Conservation (phyloP, 495 filamentous ascomycete species). For the Astrocystis sublimbata region DNA sequence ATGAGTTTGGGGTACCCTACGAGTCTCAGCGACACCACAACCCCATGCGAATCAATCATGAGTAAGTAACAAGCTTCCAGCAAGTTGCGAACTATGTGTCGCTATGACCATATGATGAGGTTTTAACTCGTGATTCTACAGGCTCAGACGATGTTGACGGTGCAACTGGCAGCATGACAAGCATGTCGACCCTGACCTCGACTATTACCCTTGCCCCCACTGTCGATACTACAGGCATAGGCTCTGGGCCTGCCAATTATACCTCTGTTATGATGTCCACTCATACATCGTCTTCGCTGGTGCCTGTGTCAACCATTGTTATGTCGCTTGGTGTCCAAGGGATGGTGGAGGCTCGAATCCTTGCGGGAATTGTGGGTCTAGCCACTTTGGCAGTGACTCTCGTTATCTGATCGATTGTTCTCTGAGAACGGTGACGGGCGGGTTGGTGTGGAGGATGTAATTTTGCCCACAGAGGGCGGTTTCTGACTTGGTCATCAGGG, state of each 20-base stretch:
- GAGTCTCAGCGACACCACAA: neutral
- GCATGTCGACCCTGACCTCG: neutral
- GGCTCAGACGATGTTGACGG: constrained; percentile 11
- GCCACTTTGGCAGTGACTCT: neutral
- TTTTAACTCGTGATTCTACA: constrained; percentile 1
- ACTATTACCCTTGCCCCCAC: neutral
- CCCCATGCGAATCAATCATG: neutral
- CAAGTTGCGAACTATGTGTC: neutral
- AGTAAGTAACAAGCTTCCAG: neutral
- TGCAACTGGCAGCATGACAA: neutral
- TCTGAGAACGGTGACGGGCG: neutral
- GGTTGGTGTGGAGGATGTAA: neutral
- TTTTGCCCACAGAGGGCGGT: neutral
- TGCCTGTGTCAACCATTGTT: neutral
- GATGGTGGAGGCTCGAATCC: neutral
- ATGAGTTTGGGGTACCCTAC: neutral
- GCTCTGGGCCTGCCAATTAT: neutral
- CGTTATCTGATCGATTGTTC: neutral
- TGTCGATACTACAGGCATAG: neutral
- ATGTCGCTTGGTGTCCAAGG: neutral
- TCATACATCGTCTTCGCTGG: neutral
- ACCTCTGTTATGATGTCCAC: neutral
- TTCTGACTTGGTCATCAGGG: neutral
- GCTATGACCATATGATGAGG: neutral
- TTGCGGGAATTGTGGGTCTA: neutral